Conservation (phyloP, 768 basidiomycete species). For the Termitomyces eurrhizus region DNA sequence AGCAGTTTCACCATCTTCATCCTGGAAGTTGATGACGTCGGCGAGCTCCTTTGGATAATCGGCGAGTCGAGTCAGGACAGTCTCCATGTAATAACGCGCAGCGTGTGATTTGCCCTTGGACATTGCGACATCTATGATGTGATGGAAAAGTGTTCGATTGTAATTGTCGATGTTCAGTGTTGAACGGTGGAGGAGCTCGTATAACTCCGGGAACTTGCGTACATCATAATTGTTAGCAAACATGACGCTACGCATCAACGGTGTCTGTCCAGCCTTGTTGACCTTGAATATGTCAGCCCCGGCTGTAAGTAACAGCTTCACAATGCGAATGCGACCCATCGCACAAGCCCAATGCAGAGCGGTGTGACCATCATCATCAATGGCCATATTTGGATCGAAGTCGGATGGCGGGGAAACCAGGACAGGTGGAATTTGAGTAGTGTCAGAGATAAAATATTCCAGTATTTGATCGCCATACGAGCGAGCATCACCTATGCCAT, state of each 20-base stretch:
- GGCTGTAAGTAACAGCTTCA: conserved; percentile 88
- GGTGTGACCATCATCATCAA: conserved; percentile 98
- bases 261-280: conserved; percentile 95
- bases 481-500: conserved; percentile 50
- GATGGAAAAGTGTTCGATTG: conserved; percentile 97
- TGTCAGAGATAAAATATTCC: conserved; percentile 98
- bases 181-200: conserved; percentile 95
- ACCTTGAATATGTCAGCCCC: conserved; percentile 97
- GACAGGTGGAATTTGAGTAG: conserved; percentile 82
- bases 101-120: conserved; percentile 97
- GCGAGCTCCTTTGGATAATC: conserved; percentile 96
- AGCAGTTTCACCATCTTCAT: conserved; percentile 98
- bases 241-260: conserved; percentile 98
- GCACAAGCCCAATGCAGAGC: conserved; percentile 98
- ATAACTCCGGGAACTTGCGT: conserved; percentile 96
- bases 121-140: conserved; percentile 96
- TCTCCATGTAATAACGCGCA: conserved; percentile 98
- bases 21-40: conserved; percentile 98
- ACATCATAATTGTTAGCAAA: conserved; percentile 99
- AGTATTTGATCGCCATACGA: conserved; percentile 94
- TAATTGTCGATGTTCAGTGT: conserved; percentile 98
- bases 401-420: conserved; percentile 85
- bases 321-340: conserved; percentile 95
- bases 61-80: conserved; percentile 77
- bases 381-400: conserved; percentile 93